A percentile compares a stretch with the other conserved stretches of the same genome.
Conservation (phyloP, 2,329 filamentous ascomycete genomes). For the Nothomitra cinnamomea region DNA sequence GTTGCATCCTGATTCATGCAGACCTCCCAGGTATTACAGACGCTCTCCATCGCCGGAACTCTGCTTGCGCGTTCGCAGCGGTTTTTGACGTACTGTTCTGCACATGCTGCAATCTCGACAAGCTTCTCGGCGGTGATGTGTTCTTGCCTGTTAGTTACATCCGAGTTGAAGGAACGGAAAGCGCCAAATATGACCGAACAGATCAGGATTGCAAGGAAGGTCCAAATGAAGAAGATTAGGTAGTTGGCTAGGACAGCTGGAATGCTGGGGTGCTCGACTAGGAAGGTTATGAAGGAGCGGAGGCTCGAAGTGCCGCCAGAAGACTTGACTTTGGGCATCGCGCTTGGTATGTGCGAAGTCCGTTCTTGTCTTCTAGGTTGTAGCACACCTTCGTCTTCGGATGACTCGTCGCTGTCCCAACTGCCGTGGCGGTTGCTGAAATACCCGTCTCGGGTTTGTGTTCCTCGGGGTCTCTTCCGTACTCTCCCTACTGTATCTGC, state of each 20-base stretch:
- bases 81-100: conserved; percentile 58
- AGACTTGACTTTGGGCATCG: conserved; percentile 7
- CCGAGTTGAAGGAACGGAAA: conserved; percentile 51
- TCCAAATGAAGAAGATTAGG: conserved; percentile 45
- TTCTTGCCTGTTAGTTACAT: conserved; percentile 56
- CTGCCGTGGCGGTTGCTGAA: conserved; percentile 18
- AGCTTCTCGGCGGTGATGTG: conserved; percentile 52
- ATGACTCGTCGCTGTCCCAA: conserved; percentile 20
- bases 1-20: conserved; percentile 79
- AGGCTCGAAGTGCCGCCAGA: conserved; percentile 20
- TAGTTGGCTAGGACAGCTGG: conserved; percentile 46
- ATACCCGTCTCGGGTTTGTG: conserved; percentile 26
- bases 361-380: neutral
- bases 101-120: conserved; percentile 57
- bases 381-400: neutral
- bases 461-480: conserved; percentile 32
- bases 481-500: conserved; percentile 28
- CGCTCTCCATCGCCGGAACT: conserved; percentile 51
- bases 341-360: conserved; percentile 13
- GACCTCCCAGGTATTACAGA: conserved; percentile 66
- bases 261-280: conserved; percentile 47
- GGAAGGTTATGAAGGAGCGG: conserved; percentile 38
- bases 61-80: conserved; percentile 49
- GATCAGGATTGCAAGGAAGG: conserved; percentile 37
- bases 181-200: conserved; percentile 54